A percentile compares a stretch with the other conserved stretches of the same genome.
Conservation (phyloP, 352 stramenopile species). For the Phytopythium helicoides region DNA sequence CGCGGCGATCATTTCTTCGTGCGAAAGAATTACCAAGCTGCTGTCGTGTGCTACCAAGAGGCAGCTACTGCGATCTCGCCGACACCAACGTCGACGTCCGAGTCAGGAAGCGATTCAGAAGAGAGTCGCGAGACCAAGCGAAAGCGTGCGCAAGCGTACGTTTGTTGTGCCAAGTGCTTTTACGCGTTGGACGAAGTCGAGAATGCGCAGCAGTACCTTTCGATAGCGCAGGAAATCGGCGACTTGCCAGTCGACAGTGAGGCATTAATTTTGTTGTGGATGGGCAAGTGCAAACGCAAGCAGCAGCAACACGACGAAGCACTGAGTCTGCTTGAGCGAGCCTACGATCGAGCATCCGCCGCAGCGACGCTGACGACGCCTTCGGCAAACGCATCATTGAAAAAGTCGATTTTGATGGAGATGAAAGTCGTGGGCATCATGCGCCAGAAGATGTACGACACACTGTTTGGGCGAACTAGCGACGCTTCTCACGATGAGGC, state of each 20-base stretch:
- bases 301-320: slow-evolving; percentile 49
- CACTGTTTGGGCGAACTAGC: slow-evolving; percentile 26
- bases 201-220: slow-evolving; percentile 39
- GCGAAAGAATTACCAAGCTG: slow-evolving; percentile 49
- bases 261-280: slow-evolving; percentile 56
- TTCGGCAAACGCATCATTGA: slow-evolving; percentile 36
- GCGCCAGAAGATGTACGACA: slow-evolving; percentile 42
- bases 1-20: slow-evolving; percentile 63
- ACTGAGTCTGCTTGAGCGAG: slow-evolving; percentile 39
- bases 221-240: slow-evolving; percentile 31
- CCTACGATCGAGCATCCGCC: slow-evolving; percentile 51
- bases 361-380: slow-evolving; percentile 27
- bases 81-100: background rate
- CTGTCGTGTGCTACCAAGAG: slow-evolving; percentile 51
- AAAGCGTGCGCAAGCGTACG: slow-evolving; percentile 40
- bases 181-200: slow-evolving; percentile 51
- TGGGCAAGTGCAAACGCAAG: slow-evolving; percentile 57
- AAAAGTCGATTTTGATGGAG: slow-evolving; percentile 57
- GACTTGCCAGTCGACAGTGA: slow-evolving; percentile 38
- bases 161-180: slow-evolving; percentile 62
- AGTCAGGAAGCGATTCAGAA: slow-evolving; percentile 6
- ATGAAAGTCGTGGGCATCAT: slow-evolving; percentile 60
- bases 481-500: slow-evolving; percentile 10
- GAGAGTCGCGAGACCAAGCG: slow-evolving; percentile 37
- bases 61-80: slow-evolving; percentile 20